Percentiles rank a stretch among this genome's conserved stretches.
These are phyloP conservation scores for Nematocida sp. DNA, from an alignment of 371 early-diverging fungal species.

Conservation along the genomic window DNA sequence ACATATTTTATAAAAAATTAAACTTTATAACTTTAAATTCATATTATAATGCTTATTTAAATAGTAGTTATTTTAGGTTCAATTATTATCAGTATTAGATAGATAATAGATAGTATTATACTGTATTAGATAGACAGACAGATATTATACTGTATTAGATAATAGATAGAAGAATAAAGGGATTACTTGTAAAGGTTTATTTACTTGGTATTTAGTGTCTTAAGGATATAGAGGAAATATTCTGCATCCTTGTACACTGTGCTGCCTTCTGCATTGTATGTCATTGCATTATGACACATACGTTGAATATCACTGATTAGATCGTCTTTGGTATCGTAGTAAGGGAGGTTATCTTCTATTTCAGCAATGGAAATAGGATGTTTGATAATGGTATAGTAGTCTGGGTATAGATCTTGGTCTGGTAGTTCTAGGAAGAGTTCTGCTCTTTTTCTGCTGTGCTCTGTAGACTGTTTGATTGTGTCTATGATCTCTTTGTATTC, in stretches of 20 bases:
- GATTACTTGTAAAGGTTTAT: background rate
- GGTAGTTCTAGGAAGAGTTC: conserved; percentile 43
- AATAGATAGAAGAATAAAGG: background rate
- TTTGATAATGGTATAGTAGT: conserved; percentile 76
- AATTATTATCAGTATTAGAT: no score
- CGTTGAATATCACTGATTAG: conserved; percentile 56
- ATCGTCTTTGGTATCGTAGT: conserved; percentile 53
- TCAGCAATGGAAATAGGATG: conserved; percentile 69
- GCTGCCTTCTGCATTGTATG: conserved; percentile 55
- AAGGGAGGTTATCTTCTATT: conserved; percentile 51
- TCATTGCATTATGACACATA: conserved; percentile 59
- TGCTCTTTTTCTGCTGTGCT: conserved; percentile 13
- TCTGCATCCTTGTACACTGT: conserved; percentile 43
- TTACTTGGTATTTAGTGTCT: conserved; percentile 13
- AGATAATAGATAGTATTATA: background rate
- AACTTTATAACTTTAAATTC: no score
- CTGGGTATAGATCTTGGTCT: conserved; percentile 66
- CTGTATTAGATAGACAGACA: background rate
- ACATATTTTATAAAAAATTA: background rate
- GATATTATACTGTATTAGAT: background rate
- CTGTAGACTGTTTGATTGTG: background rate
- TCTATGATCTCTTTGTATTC: conserved; percentile 9
- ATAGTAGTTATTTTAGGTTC: no score
- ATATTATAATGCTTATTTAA: no score
- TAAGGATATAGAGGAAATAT: conserved; percentile 4